Evolutionary conservation across 2,329 filamentous ascomycete genomes (phyloP).

Genomic region (Colletotrichum sp.): DNA sequence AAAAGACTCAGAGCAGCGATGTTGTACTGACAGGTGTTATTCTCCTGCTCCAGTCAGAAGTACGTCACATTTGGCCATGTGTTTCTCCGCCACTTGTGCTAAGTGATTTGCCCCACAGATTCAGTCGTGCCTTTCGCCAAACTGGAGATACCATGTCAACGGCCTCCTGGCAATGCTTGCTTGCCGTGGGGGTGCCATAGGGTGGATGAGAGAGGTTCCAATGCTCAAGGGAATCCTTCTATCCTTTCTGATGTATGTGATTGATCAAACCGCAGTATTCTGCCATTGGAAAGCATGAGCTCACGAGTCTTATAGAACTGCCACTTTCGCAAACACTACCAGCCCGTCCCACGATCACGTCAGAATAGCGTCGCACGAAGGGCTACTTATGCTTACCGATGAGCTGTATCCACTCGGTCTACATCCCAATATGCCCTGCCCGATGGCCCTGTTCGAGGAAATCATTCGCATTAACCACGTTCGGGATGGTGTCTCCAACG

Average conservation of each 20-base stretch:
- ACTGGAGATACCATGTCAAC: slow-evolving; percentile 19
- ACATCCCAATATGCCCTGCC: slow-evolving; percentile 32
- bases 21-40: slow-evolving; percentile 16
- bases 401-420: slow-evolving; percentile 21
- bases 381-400: slow-evolving; percentile 29
- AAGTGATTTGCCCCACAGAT: not conserved
- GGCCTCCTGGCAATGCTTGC: slow-evolving; percentile 17
- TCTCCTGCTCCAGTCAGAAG: slow-evolving; percentile 12
- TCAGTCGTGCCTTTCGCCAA: slow-evolving; percentile 5
- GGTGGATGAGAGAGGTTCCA: not conserved
- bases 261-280: too few relatives aligned
- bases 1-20: slow-evolving; percentile 3
- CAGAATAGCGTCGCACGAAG: slow-evolving; percentile 26
- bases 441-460: slow-evolving; percentile 33
- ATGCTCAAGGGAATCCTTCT: not conserved
- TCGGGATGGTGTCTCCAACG: slow-evolving; percentile 25
- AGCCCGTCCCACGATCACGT: slow-evolving; percentile 35
- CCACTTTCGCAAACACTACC: slow-evolving; percentile 39
- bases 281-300: not conserved
- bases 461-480: slow-evolving; percentile 40
- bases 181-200: not conserved
- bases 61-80: not conserved
- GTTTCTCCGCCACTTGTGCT: not conserved
- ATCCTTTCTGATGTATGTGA: slow-evolving; percentile 1
- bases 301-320: slow-evolving; percentile 24